A percentile compares a stretch with the other conserved stretches of the same genome.
phyloP scores from a whole-genome alignment of 1,139 yeast genomes.

The Geotrichum cucujoidarum region DNA sequence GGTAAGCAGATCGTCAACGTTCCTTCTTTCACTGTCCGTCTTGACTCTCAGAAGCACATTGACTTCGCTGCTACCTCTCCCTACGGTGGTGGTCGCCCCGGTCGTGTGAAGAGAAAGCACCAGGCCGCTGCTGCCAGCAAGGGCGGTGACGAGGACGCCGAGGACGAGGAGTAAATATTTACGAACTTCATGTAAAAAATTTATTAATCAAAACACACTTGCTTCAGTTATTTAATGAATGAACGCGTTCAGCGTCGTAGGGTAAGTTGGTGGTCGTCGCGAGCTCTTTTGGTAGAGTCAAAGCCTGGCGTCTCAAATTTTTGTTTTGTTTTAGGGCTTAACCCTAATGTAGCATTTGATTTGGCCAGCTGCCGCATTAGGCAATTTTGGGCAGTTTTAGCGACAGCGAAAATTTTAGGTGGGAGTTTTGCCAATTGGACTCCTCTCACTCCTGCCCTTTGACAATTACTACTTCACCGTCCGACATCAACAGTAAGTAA shows the following conservation, averaged over 20 bases:
- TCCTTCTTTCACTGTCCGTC: conserved; percentile 99
- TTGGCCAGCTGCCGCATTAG: not conserved
- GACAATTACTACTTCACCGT: conserved; percentile 18
- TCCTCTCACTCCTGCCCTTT: conserved; percentile 7
- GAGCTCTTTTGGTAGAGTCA: too few relatives aligned
- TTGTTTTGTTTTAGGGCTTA: conserved; percentile 5
- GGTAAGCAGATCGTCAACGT: conserved; percentile 99
- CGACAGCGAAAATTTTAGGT: not conserved
- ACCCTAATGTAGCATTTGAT: not conserved
- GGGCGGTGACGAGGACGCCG: conserved; percentile 51
- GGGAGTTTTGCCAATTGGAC: conserved; percentile 7
- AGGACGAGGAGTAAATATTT: conserved; percentile 43
- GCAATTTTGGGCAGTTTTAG: not conserved
- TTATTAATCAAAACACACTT: conserved; percentile 3
- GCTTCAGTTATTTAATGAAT: not conserved
- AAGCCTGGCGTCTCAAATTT: too few relatives aligned
- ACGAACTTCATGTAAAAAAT: conserved; percentile 5
- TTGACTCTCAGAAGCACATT: conserved; percentile 99
- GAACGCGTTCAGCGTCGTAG: too few relatives aligned
- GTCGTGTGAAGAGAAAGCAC: conserved; percentile 98
- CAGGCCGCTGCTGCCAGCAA: conserved; percentile 56
- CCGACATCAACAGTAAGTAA: conserved; percentile 20
- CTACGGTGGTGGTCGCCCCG: conserved; percentile 99
- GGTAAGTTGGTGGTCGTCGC: too few relatives aligned
- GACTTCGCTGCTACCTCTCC: conserved; percentile 99